These are phyloP conservation scores for Trametes villosa DNA, from an alignment of 768 basidiomycete genomes.

Conservation along the genomic window DNA sequence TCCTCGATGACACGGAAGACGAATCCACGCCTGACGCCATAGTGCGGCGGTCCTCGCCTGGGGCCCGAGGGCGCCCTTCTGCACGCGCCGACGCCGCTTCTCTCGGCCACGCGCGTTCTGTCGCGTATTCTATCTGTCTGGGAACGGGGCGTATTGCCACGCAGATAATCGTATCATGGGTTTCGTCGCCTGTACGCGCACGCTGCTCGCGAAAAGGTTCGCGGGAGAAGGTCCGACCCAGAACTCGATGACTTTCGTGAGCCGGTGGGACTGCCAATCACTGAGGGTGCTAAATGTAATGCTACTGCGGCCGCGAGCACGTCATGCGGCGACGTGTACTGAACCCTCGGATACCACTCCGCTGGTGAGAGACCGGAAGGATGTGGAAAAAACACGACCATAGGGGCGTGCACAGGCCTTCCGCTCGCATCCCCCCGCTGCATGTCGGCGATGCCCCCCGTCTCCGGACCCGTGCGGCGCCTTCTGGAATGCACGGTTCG, in stretches of 20 bases:
- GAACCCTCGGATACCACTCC: not conserved
- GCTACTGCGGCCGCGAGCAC: not conserved
- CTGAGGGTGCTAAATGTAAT: not conserved
- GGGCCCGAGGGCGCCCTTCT: not conserved
- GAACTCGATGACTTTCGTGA: not conserved
- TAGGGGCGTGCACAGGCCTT: not conserved
- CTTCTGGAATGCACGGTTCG: not conserved
- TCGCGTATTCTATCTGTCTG: slow-evolving; percentile 1
- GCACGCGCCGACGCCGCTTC: not conserved
- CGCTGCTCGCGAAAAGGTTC: slow-evolving; percentile 9
- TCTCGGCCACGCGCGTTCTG: not conserved
- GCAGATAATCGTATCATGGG: not conserved
- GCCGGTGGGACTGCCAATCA: not conserved
- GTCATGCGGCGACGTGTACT: not conserved
- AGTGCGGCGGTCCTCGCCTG: not conserved
- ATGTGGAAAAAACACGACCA: not conserved
- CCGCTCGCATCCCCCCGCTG: not conserved
- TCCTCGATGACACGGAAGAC: not conserved
- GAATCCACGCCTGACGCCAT: not conserved
- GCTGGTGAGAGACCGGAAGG: not conserved
- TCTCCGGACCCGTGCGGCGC: not conserved
- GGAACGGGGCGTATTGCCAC: not conserved
- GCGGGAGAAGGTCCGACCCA: slow-evolving; percentile 22
- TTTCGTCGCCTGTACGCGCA: not conserved
- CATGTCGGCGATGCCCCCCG: not conserved